A percentile compares a stretch with the other conserved stretches of the same genome.
These are phyloP conservation scores for Mycosarcoma maydis DNA, from an alignment of 1,284 basidiomycete species.

Conservation along the genomic window DNA sequence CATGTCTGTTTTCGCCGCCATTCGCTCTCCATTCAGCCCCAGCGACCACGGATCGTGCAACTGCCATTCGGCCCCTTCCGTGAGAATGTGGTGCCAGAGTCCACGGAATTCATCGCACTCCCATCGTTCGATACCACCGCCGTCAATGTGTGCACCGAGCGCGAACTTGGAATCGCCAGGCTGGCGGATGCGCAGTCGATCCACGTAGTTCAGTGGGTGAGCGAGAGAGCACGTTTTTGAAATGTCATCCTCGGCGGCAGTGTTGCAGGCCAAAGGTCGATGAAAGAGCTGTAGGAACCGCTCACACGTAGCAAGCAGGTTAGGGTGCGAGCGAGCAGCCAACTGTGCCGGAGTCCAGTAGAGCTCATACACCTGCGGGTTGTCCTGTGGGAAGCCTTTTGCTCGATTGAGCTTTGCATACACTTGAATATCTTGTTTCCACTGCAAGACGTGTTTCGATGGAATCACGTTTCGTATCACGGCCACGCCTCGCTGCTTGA, in stretches of 20 bases:
- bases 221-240: constrained; percentile 71
- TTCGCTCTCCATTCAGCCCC: constrained; percentile 30
- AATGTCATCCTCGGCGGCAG: background rate
- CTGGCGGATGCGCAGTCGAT: constrained; percentile 77
- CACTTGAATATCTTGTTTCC: constrained; percentile 44
- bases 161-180: constrained; percentile 78
- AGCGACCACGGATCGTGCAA: constrained; percentile 70
- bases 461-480: constrained; percentile 52
- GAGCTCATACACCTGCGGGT: constrained; percentile 58
- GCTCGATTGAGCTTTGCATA: constrained; percentile 46
- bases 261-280: constrained; percentile 19
- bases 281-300: constrained; percentile 50
- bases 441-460: constrained; percentile 19
- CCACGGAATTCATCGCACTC: constrained; percentile 75
- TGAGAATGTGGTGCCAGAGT: constrained; percentile 73
- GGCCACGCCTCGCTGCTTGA: constrained; percentile 48
- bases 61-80: constrained; percentile 69
- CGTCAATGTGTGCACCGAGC: constrained; percentile 80
- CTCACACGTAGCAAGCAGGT: constrained; percentile 35
- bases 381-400: constrained; percentile 53
- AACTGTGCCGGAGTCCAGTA: constrained; percentile 54
- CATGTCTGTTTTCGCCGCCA: constrained; percentile 53
- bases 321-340: constrained; percentile 42
- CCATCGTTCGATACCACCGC: constrained; percentile 80
- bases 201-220: constrained; percentile 78